Evolutionary conservation across 768 basidiomycete species (phyloP), one percentile per base, ranked within the genome.

Genomic region (Rhizopogon vinicolor): DNA sequence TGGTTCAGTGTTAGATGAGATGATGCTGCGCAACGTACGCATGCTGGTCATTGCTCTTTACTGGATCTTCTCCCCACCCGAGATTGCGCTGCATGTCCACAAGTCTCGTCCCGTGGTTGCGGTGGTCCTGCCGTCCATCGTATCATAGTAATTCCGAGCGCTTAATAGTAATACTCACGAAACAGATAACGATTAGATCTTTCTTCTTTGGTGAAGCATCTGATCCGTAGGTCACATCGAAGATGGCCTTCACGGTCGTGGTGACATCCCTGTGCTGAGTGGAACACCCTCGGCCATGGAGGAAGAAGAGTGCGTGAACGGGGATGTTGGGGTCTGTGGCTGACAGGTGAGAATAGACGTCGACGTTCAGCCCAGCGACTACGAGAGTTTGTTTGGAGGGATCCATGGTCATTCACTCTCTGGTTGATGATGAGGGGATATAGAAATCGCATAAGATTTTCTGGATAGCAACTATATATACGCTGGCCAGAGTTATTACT

Each of bases 51-150:
- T 69, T 69, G 33, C 57, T 61, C 45, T 19, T 61, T 3, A 54
- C 45, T 6, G 61, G 68, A 9, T 69, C 60, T 40, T 53, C 45
- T 52, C 60, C 43, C 68, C 68, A 69, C 14, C 40, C 61, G 31
- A 67, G 25, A 54, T 69, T 69, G 33, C 65, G 62, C 14, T 49
- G 13, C 7, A 58, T 46, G 12, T 69, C 63, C 18, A 69, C 13
- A 10, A 69, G 60, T 45, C 68, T 65, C 19, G 37, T 54, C 46
- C 68, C 68, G 12, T 69, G 68, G 42, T 71, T 71, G 16, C 69
- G 69, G 43, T 71, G 68, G 31, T 69, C 68, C 69, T 69, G 42
- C 13, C 35, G 12, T 5, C 37, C 7, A 40, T 19, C 14, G 22
- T 19, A 40, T 42, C 19, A 22, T 5, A n/a, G 19, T 9, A 12